phyloP scores from a whole-genome alignment of 176 grass and related monocot genomes.

The Hsuehochloa calcarea region DNA sequence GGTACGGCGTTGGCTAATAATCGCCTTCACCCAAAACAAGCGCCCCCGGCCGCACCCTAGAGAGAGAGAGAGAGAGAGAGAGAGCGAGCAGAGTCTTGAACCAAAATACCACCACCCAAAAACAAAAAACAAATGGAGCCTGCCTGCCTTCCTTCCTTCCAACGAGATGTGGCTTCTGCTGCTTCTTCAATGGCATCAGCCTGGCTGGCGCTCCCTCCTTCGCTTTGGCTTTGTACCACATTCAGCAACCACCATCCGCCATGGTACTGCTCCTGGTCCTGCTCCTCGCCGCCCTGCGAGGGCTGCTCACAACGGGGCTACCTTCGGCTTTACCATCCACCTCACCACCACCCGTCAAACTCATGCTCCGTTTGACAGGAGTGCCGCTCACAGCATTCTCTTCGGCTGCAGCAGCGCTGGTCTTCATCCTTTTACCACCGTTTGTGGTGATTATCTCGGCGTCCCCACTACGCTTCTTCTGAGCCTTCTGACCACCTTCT shows the following conservation, averaged over 20 bases:
- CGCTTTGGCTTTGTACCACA: no score
- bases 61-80: no score
- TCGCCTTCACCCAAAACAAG: background rate
- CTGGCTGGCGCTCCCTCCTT: constrained; percentile 3
- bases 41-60: no score
- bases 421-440: constrained; percentile 36
- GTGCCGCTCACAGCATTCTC: constrained; percentile 3
- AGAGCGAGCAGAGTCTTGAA: background rate
- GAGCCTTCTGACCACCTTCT: constrained; percentile 3
- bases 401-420: background rate
- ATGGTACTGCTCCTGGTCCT: constrained; percentile 7
- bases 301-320: background rate
- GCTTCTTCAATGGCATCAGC: constrained; percentile 5
- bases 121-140: background rate
- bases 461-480: constrained; percentile 34
- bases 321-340: background rate
- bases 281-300: background rate
- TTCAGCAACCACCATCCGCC: constrained; percentile 32
- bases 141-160: background rate
- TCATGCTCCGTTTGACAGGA: constrained; percentile 12
- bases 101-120: background rate
- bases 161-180: background rate
- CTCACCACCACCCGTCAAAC: constrained; percentile 28
- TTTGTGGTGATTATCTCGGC: background rate
- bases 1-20: background rate